A percentile compares a stretch with the other conserved stretches of the same genome.
Evolutionary conservation across 2,329 filamentous ascomycete genomes (phyloP).

Genomic region (Exophiala lecanii-corni): DNA sequence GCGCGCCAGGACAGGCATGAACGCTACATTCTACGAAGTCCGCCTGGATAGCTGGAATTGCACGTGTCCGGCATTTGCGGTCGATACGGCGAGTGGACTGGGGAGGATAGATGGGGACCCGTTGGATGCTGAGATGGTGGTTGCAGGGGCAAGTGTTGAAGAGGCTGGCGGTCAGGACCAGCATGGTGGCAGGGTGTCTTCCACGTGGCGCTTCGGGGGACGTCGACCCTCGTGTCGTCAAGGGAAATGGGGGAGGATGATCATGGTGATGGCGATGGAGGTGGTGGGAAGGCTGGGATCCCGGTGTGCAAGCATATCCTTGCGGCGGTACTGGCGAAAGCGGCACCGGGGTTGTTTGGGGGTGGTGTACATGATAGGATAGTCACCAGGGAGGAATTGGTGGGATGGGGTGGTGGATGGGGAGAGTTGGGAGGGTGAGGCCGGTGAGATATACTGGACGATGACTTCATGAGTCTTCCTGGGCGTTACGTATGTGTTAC

Average conservation of each 20-base stretch:
- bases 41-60: conserved; percentile 78
- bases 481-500: no score
- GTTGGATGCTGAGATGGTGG: no score
- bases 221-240: no score
- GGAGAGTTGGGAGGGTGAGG: conserved; percentile 28
- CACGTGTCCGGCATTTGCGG: conserved; percentile 77
- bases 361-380: conserved; percentile 51
- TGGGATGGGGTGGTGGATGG: conserved; percentile 59
- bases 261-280: no score
- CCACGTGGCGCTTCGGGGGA: no score
- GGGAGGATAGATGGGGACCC: conserved; percentile 17
- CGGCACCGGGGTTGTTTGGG: conserved; percentile 56
- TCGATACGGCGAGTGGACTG: conserved; percentile 59
- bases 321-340: conserved; percentile 70
- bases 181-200: no score
- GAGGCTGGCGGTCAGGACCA: not conserved
- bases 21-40: conserved; percentile 59
- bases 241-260: no score
- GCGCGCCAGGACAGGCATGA: conserved; percentile 14
- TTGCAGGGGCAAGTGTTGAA: no score
- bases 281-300: conserved; percentile 38
- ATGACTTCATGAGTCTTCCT: not conserved
- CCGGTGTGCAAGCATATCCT: conserved; percentile 83
- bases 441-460: not conserved
- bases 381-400: conserved; percentile 63